Conservation (phyloP, 2,329 filamentous ascomycete species). For the Pyrenochaeta sp. region DNA sequence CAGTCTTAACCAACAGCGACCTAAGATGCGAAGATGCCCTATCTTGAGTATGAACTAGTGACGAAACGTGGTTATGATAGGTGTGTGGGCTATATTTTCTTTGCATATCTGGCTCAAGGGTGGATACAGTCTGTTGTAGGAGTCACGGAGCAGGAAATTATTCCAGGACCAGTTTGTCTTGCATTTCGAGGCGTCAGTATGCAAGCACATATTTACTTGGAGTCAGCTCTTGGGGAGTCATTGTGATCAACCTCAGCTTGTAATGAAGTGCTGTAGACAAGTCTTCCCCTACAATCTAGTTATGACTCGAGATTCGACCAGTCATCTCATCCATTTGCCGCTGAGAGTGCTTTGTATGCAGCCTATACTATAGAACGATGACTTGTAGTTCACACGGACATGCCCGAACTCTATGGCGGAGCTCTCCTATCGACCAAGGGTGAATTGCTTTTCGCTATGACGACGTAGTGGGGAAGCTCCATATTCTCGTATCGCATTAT, state of each 20-base stretch:
- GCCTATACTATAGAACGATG: background rate
- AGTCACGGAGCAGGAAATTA: background rate
- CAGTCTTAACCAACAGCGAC: background rate
- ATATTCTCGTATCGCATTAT: background rate
- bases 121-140: background rate
- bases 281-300: background rate
- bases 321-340: no score
- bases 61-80: background rate
- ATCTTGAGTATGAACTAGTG: background rate
- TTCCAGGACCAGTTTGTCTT: background rate
- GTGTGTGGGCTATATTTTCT: background rate
- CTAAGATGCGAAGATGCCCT: background rate
- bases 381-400: background rate
- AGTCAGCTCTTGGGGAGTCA: background rate
- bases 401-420: conserved; percentile 1
- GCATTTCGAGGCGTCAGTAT: conserved; percentile 1
- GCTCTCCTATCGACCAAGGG: conserved; percentile 6
- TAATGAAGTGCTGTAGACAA: background rate
- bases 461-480: background rate
- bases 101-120: background rate
- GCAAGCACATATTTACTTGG: background rate
- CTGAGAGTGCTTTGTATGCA: no score
- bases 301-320: background rate
- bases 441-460: conserved; percentile 5
- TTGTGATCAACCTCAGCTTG: background rate